Evolutionary conservation across 371 early-diverging fungal species (phyloP), one percentile per base, ranked within the genome.

Genomic region (Entomophthora muscae): DNA sequence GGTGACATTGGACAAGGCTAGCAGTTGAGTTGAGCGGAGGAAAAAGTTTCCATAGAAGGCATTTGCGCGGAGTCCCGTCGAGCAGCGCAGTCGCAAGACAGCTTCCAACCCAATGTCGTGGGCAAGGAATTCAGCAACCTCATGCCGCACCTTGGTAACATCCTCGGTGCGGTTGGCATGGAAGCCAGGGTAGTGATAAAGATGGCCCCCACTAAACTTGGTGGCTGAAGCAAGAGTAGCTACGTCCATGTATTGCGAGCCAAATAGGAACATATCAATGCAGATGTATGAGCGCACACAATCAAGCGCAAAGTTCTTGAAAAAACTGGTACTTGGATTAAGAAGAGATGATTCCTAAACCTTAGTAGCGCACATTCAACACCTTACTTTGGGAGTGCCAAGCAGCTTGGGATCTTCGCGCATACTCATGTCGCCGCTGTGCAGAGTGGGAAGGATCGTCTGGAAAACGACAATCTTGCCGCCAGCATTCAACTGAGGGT

Each of bases 21-120:
- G 70, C 22, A 99, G 74, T 71, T 98, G 98, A 28, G 91, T 85
- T n/a, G 90, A 89, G 10, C 95, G 93, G 26, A 94, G 78, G 73
- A 95, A 95, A 72, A 93, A 95, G 82, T 95, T 93, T 30, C 98
- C 98, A 66, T 93, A 90, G 78, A 88, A 96, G 13, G 90, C 81
- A 26, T 82, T 84, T 85, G 89, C 87, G 56, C 82, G 81, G 60
- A 93, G 58, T 21, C 76, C 70, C 90, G 94, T 65, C 13, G 91
- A 90, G 7, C 93, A 90, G 63, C 99, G 83, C 22, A 99, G 85
- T 56, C 99, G 83, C 71, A 98, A 83, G 22, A 98, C 96, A 3
- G 95, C 97, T 67, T 98, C 98, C 53, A 94, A 73, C n/a, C 90
- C 95, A 67, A 93, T 78, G 52, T 88, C 82, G 28, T 88, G 81